Percentiles rank a stretch among this genome's conserved stretches.
phyloP scores from a whole-genome alignment of 257 asterid species.

The Paraleonurus japonicus region DNA sequence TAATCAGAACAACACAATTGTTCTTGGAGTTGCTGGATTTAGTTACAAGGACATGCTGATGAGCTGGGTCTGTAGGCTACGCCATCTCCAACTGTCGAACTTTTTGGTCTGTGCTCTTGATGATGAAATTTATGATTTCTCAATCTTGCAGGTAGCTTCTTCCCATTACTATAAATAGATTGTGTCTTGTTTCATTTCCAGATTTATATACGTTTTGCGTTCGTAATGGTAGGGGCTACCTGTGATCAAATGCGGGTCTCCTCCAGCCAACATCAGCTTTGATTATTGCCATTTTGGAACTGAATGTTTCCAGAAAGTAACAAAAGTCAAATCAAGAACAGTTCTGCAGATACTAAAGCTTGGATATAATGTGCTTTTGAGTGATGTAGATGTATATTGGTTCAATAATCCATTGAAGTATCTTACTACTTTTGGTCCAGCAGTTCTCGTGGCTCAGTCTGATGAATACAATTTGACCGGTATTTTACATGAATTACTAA shows the following conservation, averaged over 20 bases:
- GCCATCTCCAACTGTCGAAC: conserved; percentile 55
- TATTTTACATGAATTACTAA: conserved; percentile 18
- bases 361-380: conserved; percentile 53
- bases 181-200: background rate
- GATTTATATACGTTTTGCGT: background rate
- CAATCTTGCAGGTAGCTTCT: conserved; percentile 71
- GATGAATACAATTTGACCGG: conserved; percentile 79
- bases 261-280: conserved; percentile 75
- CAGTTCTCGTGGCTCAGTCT: conserved; percentile 78
- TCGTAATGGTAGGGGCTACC: conserved; percentile 74
- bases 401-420: conserved; percentile 68
- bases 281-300: conserved; percentile 95
- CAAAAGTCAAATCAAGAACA: conserved; percentile 84
- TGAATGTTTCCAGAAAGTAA: conserved; percentile 86
- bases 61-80: conserved; percentile 94
- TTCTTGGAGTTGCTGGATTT: conserved; percentile 83
- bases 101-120: conserved; percentile 85
- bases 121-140: conserved; percentile 61
- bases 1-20: conserved; percentile 62
- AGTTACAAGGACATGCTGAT: conserved; percentile 91
- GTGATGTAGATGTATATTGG: conserved; percentile 52
- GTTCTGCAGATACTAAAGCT: conserved; percentile 83
- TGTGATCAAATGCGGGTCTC: conserved; percentile 54
- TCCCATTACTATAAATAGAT: background rate
- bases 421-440: conserved; percentile 76